A percentile compares a stretch with the other conserved stretches of the same genome.
Evolutionary conservation across 352 stramenopile species (phyloP).

Genomic region (Pythium rhizo-oryzae): DNA sequence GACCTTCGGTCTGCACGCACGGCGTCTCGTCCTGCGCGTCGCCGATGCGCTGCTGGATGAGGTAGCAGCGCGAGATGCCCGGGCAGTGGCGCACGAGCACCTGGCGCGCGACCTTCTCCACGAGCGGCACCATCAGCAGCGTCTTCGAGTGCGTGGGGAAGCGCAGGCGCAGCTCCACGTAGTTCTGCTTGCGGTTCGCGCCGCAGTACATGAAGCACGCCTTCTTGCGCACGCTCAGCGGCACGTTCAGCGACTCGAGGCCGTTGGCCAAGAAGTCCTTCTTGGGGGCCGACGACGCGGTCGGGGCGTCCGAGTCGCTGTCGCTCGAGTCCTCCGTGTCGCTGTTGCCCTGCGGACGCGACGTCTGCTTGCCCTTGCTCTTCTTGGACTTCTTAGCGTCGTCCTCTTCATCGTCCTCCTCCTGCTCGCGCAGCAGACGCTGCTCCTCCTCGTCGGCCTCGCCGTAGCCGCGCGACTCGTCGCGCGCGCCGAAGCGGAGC

Average conservation of each 20-base stretch:
- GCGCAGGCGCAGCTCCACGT: constrained; percentile 82
- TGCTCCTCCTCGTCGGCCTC: constrained; percentile 95
- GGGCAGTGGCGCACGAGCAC: constrained; percentile 88
- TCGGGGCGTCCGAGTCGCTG: constrained; percentile 33
- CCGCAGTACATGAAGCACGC: constrained; percentile 86
- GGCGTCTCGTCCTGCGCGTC: constrained; percentile 80
- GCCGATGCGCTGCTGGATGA: constrained; percentile 88
- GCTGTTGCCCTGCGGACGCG: constrained; percentile 23
- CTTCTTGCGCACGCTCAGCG: constrained; percentile 83
- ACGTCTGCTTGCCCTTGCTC: constrained; percentile 24
- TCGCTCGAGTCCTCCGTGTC: constrained; percentile 48
- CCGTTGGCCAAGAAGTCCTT: constrained; percentile 48
- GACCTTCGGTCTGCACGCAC: constrained; percentile 94
- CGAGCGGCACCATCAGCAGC: constrained; percentile 88
- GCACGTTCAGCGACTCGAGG: constrained; percentile 77
- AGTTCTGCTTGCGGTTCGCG: constrained; percentile 79
- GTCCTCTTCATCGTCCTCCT: constrained; percentile 62
- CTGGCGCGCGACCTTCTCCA: constrained; percentile 85
- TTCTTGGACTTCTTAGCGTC: constrained; percentile 41
- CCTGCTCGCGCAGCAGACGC: constrained; percentile 50
- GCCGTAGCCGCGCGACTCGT: constrained; percentile 87
- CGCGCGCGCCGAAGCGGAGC: constrained; percentile 76
- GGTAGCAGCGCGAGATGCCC: constrained; percentile 88
- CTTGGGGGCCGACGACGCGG: constrained; percentile 26
- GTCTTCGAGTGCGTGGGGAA: constrained; percentile 91